Evolutionary conservation across 805 yeast genomes (phyloP), one percentile per base, ranked within the genome.

Genomic region (Jamesozyma jinghongensis): DNA sequence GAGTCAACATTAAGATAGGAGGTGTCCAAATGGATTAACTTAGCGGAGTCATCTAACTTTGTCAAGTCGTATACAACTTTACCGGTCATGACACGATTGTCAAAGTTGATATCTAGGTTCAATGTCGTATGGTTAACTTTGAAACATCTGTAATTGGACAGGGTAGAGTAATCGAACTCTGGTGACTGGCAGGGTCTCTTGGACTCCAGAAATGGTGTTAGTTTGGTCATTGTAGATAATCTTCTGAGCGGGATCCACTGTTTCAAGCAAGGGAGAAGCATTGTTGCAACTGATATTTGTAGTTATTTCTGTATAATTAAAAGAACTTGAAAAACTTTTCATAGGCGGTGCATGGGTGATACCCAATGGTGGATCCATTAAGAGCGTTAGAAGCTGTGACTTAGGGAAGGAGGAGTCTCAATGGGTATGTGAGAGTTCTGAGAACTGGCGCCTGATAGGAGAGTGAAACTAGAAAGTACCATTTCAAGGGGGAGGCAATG

Each of bases 111-210:
- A 11, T 67, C 65, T 36, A 81, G 62, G 39, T 70, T 64, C 38
- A 86, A 63, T 2, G 52, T 55, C 1, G 94, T 78, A 43, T 73
- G 62, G 3, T 59, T 50, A 19, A 84, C 70, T 2, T 59, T 50
- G 53, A 84, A 80, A 22, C 62, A 48, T 14, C 51, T 48, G 59
- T 85, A 87, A 58, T 81, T 83, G 32, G 95, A 85, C 36, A 79
- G 67, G 3, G 96, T 84, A 2, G 94, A 81, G 19, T 82, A 81
- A 59, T 87, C 95, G 10, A 56, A 42, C 50, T 78, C 85, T 3
- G 85, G 69, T 3, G 59, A 47, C 6, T 41, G 34, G 10, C 34
- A 16, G 3, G 69, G 70, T 51, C 68, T 59, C 34, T 36, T 38
- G 3, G 42, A 35, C 30, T 51, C 53, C 16, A 64, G 36, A 25